Base-by-base conservation (phyloP, 2,329 filamentous ascomycete genomes). In the Phaeosphaeriaceae sp. region DNA sequence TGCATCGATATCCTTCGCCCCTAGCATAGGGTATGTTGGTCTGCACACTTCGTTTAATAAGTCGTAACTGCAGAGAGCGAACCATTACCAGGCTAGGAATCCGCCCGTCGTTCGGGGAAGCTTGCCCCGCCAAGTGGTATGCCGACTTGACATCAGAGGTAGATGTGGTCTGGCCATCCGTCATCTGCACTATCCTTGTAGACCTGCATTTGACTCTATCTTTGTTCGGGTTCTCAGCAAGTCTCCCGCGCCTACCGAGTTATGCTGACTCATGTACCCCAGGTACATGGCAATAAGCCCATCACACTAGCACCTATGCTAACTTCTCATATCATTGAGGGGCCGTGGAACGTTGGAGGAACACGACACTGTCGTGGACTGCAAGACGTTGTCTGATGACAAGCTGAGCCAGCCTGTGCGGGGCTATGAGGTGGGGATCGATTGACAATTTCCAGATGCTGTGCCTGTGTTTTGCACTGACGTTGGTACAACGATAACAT, bases 101-200 rank as follows among this genome's bases (percentile, higher is more conserved):
- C 60, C 59, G 68, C 66, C 69, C 64, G 67, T 69, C 63, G 47
- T 43, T 60, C 69, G 68, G 74, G 66, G 68, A 70, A 69, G 63
- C 55, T 64, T 68, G 53, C 68, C 74, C 71, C 69, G 67, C 58
- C 61, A 62, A 66, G 15, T 40, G 35, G 35, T 56, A 65, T 56
- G 65, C 62, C 65, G 69, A 75, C 71, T 67, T 56, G 66, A 64
- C 58, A 60, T 65, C 63, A 63, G 64, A 64, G 66, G 58, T 54
- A 59, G 63, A 52, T 59, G 63, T 59, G 63, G 67, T 68, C 72
- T 73, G 61, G 69, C 67, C 68, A 59, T 58, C 60, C 60, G 52
- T 65, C 59, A 60, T 69, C 64, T 67, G 65, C 66, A 63, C 55
- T 54, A 71, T 66, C 70, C 68, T 61, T 60, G 71, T 61, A 65